These are phyloP conservation scores for Aspergillus brunneoviolaceus DNA, from an alignment of 2,329 filamentous ascomycete species.

Conservation along the genomic window DNA sequence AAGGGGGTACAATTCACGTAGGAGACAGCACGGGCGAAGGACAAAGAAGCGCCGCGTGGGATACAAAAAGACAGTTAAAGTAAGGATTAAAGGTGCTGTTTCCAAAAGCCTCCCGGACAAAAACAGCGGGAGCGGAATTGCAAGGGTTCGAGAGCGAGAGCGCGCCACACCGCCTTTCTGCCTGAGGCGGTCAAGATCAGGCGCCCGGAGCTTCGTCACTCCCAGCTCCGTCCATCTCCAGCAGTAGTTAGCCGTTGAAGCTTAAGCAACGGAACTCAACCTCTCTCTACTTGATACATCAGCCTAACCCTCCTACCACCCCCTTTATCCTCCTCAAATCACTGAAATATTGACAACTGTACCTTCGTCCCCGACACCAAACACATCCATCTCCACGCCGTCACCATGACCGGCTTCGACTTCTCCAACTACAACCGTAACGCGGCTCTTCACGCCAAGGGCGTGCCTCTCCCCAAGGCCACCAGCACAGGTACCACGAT, in stretches of 20 bases:
- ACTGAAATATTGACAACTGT: background rate
- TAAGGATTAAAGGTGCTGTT: background rate
- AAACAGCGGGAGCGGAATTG: constrained; percentile 20
- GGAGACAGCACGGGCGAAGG: background rate
- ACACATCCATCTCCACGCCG: constrained; percentile 17
- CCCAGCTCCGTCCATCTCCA: constrained; percentile 26
- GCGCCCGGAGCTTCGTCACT: constrained; percentile 47
- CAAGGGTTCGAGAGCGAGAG: background rate
- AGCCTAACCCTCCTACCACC: background rate
- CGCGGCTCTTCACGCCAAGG: constrained; percentile 87
- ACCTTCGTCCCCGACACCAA: constrained; percentile 22
- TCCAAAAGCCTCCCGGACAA: constrained; percentile 13
- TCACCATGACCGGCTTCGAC: constrained; percentile 91
- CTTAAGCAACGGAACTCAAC: background rate
- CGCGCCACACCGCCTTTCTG: constrained; percentile 8
- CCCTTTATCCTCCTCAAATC: background rate
- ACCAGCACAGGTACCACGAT: constrained; percentile 99
- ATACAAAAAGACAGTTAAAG: background rate
- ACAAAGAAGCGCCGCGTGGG: background rate
- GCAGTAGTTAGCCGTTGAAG: background rate
- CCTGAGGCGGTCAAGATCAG: constrained; percentile 30
- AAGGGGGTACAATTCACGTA: background rate
- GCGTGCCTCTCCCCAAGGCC: constrained; percentile 92
- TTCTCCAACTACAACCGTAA: constrained; percentile 99
- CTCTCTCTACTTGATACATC: background rate